Evolutionary conservation across 2,329 filamentous ascomycete species (phyloP).

Genomic region (Pochonia chlamydosporia): DNA sequence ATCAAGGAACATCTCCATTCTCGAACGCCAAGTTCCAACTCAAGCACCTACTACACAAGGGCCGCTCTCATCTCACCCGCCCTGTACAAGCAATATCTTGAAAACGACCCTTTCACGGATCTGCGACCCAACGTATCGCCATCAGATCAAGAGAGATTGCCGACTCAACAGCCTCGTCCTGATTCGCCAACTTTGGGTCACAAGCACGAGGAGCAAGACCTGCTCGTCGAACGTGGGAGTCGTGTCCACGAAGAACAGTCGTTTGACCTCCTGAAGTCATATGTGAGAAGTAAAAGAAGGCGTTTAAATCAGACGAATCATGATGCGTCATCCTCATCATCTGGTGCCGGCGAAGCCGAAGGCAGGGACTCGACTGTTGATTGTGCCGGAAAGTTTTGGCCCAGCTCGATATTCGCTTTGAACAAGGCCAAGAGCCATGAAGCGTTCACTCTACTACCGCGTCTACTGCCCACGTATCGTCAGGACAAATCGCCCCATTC

Average conservation of each 20-base stretch:
- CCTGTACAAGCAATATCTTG: background rate
- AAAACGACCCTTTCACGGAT: background rate
- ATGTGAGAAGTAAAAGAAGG: background rate
- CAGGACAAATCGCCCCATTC: background rate
- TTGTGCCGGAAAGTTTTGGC: background rate
- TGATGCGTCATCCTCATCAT: too few species aligned
- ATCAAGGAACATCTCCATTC: background rate
- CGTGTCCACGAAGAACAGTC: background rate
- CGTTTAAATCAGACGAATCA: background rate
- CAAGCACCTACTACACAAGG: background rate
- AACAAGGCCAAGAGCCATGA: constrained; percentile 15
- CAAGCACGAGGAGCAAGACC: background rate
- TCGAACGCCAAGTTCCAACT: background rate
- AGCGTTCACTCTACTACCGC: constrained; percentile 17
- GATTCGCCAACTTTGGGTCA: constrained; percentile 8
- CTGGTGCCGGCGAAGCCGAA: background rate
- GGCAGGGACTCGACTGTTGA: background rate
- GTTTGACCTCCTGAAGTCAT: background rate
- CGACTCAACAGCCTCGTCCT: background rate
- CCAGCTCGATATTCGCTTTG: constrained; percentile 16
- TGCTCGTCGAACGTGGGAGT: background rate
- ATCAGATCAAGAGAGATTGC: background rate
- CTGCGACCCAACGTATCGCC: background rate
- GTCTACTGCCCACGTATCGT: background rate
- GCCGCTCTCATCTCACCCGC: background rate